Evolutionary conservation across 2,329 filamentous ascomycete species (phyloP), one percentile per base, ranked within the genome.

Genomic region (Stagonosporopsis tanaceti): DNA sequence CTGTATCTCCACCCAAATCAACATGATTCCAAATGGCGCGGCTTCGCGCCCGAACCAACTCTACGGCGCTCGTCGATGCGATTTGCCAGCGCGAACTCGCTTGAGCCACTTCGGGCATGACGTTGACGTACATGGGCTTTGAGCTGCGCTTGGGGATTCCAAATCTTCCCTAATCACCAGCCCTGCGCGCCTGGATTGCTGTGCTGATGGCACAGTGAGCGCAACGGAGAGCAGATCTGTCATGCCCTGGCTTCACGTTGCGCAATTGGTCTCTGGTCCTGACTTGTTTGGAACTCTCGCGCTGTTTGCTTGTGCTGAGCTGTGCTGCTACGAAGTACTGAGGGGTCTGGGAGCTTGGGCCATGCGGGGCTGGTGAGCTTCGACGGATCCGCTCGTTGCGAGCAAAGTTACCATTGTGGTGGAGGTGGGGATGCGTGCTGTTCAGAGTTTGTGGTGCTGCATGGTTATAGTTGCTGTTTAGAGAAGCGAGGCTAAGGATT

Each of bases 51-150:
- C 17, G 22, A 25, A 22, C 39, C 37, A 38, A 44, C 48, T 22
- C 39, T 30, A 30, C 40, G 39, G 6, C 20, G n/a, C 7, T 15
- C 9, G 17, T 34, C 22, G n/a, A 38, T 52, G 41, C 50, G 34
- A 53, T 53, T 47, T 47, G 50, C 42, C 28, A n/a, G 27, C 12
- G 22, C 41, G 3, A 4, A 9, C 24, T 14, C 17, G 25, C 34
- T 46, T 24, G 25, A 51, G 39, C 37, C 50, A 40, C 41, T 40
- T 46, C 32, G 50, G 50, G 50, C 25, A 47, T 53, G 50, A 46
- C 50, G 50, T 53, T 53, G 24, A 34, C 11, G 14, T 42, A 17
- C 15, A 17, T 20, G 11, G 14, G 11, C 30, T 3, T 6, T 34
- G 32, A 34, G 32, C 30, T 32, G 50, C 50, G 50, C 32, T 45